These are phyloP conservation scores for Paecilomyces formosus DNA, from an alignment of 2,329 filamentous ascomycete species.

Conservation along the genomic window DNA sequence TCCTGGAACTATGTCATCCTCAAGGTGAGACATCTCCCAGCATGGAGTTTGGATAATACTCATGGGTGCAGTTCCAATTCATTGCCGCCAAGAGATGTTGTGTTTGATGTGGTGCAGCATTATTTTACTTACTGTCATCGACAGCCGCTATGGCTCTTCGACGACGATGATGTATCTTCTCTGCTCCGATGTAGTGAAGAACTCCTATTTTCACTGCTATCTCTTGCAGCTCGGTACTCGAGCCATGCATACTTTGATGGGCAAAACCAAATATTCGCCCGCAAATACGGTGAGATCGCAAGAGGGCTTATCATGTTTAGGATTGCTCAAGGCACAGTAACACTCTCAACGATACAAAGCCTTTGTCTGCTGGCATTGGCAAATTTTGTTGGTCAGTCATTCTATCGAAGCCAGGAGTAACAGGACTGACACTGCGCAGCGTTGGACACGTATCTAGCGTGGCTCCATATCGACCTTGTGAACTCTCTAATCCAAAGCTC, in stretches of 20 bases:
- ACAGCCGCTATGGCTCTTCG: conserved; percentile 17
- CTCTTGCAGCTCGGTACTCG: conserved; percentile 12
- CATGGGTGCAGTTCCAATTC: not conserved
- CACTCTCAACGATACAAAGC: conserved; percentile 14
- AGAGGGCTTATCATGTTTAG: conserved; percentile 12
- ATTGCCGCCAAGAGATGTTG: conserved; percentile 4
- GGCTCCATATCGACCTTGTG: conserved; percentile 6
- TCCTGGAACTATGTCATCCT: not conserved
- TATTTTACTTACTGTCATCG: conserved; percentile 16
- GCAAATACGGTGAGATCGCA: conserved; percentile 9
- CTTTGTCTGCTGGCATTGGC: conserved; percentile 14
- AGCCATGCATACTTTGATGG: conserved; percentile 6
- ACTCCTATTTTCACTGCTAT: conserved; percentile 10
- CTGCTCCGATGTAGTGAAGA: conserved; percentile 9
- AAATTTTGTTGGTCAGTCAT: conserved; percentile 10
- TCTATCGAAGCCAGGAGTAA: not conserved
- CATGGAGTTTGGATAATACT: not conserved
- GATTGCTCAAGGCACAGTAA: conserved; percentile 10
- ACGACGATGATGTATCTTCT: conserved; percentile 9
- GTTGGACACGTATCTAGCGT: conserved; percentile 5
- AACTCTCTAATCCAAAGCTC: conserved; percentile 4
- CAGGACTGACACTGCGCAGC: conserved; percentile 1
- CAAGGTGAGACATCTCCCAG: not conserved
- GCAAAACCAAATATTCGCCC: conserved; percentile 5
- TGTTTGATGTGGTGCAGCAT: conserved; percentile 5